Conservation (phyloP, 2,329 filamentous ascomycete genomes). For the Fusarium lateritium region DNA sequence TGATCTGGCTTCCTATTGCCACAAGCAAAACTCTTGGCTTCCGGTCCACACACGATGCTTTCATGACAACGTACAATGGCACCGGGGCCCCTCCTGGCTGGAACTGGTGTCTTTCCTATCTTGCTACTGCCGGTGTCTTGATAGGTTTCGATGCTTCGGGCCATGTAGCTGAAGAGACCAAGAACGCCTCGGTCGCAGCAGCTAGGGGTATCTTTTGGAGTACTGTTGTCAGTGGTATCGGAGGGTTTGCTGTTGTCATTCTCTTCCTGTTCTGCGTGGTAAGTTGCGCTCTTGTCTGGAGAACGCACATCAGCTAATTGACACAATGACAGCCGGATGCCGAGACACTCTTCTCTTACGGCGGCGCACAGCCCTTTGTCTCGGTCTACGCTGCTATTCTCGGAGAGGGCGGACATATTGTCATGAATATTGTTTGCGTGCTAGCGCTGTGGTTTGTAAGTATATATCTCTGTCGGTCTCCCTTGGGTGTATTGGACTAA, state of each 20-base stretch:
- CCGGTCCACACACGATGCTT: constrained; percentile 2
- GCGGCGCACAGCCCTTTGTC: neutral
- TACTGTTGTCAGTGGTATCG: neutral
- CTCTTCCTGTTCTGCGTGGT: constrained; percentile 20
- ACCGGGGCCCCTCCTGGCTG: neutral
- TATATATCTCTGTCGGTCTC: accelerated
- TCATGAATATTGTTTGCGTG: constrained; percentile 1
- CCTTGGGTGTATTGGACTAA: neutral
- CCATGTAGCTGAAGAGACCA: constrained; percentile 1
- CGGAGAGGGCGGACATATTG: neutral
- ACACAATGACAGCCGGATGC: neutral
- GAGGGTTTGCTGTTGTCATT: neutral
- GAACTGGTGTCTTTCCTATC: constrained; percentile 7
- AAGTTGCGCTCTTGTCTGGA: neutral
- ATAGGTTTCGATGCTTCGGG: constrained; percentile 1
- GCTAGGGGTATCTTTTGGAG: constrained; percentile 7
- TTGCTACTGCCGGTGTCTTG: constrained; percentile 4
- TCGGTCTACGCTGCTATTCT: constrained; percentile 12
- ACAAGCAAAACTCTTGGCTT: constrained; percentile 9
- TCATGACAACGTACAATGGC: neutral
- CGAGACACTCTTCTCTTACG: neutral
- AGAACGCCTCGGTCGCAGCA: neutral
- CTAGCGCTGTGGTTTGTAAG: constrained; percentile 8
- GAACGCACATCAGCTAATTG: accelerated
- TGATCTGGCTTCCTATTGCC: constrained; percentile 8